Conservation (phyloP, 352 stramenopile species). For the Pseudoperonospora humuli region DNA sequence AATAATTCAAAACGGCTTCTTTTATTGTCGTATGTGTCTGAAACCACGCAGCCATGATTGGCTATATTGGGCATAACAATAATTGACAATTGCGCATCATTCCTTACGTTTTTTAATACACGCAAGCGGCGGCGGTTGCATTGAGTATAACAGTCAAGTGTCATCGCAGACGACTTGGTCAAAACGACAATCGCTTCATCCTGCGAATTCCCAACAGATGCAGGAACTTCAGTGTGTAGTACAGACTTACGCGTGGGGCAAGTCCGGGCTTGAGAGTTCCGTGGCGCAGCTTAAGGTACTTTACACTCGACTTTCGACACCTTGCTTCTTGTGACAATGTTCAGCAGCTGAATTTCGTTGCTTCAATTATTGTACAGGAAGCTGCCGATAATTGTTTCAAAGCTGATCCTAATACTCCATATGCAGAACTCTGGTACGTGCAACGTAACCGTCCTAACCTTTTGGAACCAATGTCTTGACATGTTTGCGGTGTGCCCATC, state of each 20-base stretch:
- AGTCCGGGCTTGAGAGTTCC: slow-evolving; percentile 64
- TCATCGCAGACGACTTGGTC: background rate
- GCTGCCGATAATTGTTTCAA: slow-evolving; percentile 40
- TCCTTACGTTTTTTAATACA: too few species aligned
- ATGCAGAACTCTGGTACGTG: slow-evolving; percentile 85
- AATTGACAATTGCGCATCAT: too few species aligned
- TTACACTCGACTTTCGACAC: background rate
- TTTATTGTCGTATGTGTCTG: too few species aligned
- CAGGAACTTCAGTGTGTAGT: slow-evolving; percentile 74
- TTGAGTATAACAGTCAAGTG: slow-evolving; percentile 2
- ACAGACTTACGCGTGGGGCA: slow-evolving; percentile 90
- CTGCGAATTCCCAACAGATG: slow-evolving; percentile 26
- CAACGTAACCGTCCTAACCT: background rate
- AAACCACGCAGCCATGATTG: too few species aligned
- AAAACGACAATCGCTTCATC: slow-evolving; percentile 11
- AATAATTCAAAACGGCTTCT: too few species aligned
- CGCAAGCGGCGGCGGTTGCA: slow-evolving; percentile 15
- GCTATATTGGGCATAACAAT: too few species aligned
- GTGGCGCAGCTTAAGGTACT: slow-evolving; percentile 85
- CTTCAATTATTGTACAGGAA: slow-evolving; percentile 24
- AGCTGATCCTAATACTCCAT: slow-evolving; percentile 37
- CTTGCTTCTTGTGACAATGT: background rate
- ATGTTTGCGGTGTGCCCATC: too few species aligned
- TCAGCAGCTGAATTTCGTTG: background rate
- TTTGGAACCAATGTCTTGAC: too few species aligned